Conservation (phyloP, 75 land plant species). For the Cunninghamia lanceolata region DNA sequence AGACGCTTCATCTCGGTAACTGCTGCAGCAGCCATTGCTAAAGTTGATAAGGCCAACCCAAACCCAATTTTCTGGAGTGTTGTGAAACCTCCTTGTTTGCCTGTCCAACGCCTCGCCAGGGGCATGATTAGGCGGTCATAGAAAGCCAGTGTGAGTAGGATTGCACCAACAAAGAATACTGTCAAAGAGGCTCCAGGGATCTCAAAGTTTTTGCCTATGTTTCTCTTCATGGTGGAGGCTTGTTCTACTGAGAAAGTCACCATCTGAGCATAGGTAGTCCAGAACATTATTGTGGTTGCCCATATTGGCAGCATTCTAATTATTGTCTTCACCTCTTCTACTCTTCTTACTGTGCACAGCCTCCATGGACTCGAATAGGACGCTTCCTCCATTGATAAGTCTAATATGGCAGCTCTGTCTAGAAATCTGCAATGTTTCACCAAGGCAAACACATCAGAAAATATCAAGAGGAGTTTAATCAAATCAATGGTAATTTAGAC, state of each 20-base stretch:
- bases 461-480: neutral
- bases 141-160: slow-evolving; percentile 47
- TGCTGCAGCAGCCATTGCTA: slow-evolving; percentile 73
- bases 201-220: slow-evolving; percentile 43
- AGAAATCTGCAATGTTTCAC: slow-evolving; percentile 35
- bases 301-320: slow-evolving; percentile 58
- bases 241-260: slow-evolving; percentile 78
- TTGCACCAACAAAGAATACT: slow-evolving; percentile 56
- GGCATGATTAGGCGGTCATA: slow-evolving; percentile 75
- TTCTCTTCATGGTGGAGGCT: slow-evolving; percentile 67
- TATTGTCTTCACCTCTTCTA: slow-evolving; percentile 82
- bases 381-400: slow-evolving; percentile 9
- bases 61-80: slow-evolving; percentile 59
- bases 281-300: slow-evolving; percentile 74
- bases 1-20: slow-evolving; percentile 54
- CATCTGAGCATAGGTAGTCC: slow-evolving; percentile 76
- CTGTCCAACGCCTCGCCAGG: slow-evolving; percentile 47
- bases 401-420: slow-evolving; percentile 68
- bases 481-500: too few species aligned
- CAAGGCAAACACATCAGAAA: neutral
- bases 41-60: slow-evolving; percentile 51
- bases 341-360: slow-evolving; percentile 52
- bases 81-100: slow-evolving; percentile 61
- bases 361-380: slow-evolving; percentile 54
- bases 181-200: slow-evolving; percentile 80